These are phyloP conservation scores for Alternaria ventricosa DNA, from an alignment of 2,329 filamentous ascomycete genomes.

Conservation along the genomic window DNA sequence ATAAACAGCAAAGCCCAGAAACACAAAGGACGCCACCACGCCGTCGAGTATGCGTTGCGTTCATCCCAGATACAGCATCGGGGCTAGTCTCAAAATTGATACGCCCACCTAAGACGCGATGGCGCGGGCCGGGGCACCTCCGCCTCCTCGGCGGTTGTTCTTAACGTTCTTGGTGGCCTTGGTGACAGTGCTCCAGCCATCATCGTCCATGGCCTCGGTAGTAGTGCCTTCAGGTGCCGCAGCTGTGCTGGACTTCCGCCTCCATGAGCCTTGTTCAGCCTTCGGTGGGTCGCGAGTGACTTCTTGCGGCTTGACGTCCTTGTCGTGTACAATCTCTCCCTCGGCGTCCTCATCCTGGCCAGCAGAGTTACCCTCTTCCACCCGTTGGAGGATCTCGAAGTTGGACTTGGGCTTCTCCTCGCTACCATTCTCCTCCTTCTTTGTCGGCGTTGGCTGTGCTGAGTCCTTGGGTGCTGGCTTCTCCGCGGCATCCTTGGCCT, in stretches of 20 bases:
- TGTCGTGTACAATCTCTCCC: conserved; percentile 58
- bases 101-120: conserved; percentile 53
- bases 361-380: conserved; percentile 44
- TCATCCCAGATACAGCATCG: conserved; percentile 29
- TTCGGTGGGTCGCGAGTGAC: conserved; percentile 55
- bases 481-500: conserved; percentile 60
- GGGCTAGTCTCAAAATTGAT: conserved; percentile 12
- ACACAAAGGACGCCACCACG: conserved; percentile 32
- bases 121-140: conserved; percentile 49
- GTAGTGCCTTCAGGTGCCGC: conserved; percentile 48
- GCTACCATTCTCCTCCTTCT: conserved; percentile 42
- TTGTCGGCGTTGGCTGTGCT: conserved; percentile 39
- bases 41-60: conserved; percentile 35
- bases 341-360: conserved; percentile 57
- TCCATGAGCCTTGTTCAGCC: conserved; percentile 48
- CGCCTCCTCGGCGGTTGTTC: conserved; percentile 50
- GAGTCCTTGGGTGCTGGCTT: conserved; percentile 64
- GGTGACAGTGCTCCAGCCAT: conserved; percentile 62
- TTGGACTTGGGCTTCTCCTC: conserved; percentile 57
- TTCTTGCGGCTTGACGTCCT: conserved; percentile 64
- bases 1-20: conserved; percentile 28
- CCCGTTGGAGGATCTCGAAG: conserved; percentile 63
- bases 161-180: conserved; percentile 51
- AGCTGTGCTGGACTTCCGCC: conserved; percentile 45
- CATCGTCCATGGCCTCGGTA: conserved; percentile 57